These are phyloP conservation scores for Xylariaceae sp. DNA, from an alignment of 2,329 filamentous ascomycete genomes.

Conservation along the genomic window DNA sequence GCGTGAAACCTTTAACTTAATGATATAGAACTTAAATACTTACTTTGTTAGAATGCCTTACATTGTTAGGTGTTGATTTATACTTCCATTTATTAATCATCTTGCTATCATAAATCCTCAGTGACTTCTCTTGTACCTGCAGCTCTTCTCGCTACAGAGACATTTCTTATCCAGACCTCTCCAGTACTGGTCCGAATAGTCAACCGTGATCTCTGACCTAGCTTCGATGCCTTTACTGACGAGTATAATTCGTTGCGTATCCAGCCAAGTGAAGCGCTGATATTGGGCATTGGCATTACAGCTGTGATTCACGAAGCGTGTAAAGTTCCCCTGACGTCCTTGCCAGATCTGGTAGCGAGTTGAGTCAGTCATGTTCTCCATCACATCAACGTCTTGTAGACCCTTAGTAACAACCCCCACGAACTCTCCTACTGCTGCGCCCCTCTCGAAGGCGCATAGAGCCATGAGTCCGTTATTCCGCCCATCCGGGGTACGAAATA, in stretches of 20 bases:
- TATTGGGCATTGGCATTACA: conserved; percentile 64
- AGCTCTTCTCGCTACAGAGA: conserved; percentile 59
- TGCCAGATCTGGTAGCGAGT: conserved; percentile 63
- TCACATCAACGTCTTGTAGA: conserved; percentile 58
- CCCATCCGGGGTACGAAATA: conserved; percentile 58
- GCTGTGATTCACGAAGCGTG: conserved; percentile 64
- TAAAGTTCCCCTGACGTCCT: conserved; percentile 61
- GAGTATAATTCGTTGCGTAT: conserved; percentile 59
- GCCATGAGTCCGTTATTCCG: conserved; percentile 61
- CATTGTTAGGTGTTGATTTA: too few species aligned
- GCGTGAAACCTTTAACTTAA: too few species aligned
- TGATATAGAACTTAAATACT: too few species aligned
- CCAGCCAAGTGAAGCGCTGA: conserved; percentile 61
- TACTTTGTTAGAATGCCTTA: too few species aligned
- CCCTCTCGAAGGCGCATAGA: conserved; percentile 55
- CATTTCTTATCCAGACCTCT: conserved; percentile 59
- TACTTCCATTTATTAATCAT: too few species aligned
- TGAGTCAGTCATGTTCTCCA: conserved; percentile 51
- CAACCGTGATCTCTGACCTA: conserved; percentile 61
- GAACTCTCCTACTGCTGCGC: conserved; percentile 60
- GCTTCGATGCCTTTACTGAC: conserved; percentile 61
- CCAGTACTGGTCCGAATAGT: conserved; percentile 65
- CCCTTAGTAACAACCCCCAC: conserved; percentile 60
- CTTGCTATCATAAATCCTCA: neutral
- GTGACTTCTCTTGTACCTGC: conserved; percentile 46